A percentile compares a stretch with the other conserved stretches of the same genome.
These are phyloP conservation scores for Termitomyces sp. DNA, from an alignment of 768 basidiomycete species.

Conservation along the genomic window DNA sequence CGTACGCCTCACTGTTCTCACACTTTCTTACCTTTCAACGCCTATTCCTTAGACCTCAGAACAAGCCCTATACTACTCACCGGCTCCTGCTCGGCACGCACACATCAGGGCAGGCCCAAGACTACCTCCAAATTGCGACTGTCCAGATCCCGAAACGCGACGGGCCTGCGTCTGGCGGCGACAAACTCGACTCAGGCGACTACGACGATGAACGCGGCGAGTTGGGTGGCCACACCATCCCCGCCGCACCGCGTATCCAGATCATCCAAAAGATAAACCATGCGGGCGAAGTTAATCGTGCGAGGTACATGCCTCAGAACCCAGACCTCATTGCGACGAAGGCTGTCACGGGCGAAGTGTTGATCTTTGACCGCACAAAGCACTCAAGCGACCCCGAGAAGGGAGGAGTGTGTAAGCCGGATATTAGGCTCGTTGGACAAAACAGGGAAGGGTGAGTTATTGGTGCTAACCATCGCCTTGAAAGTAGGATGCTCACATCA, in stretches of 20 bases:
- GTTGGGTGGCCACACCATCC: constrained; percentile 87
- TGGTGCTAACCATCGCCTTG: neutral
- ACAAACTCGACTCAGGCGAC: constrained; percentile 72
- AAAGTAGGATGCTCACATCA: neutral
- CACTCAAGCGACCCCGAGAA: constrained; percentile 91
- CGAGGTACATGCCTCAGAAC: constrained; percentile 99
- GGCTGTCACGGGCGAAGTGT: constrained; percentile 83
- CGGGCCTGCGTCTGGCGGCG: constrained; percentile 54
- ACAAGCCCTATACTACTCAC: constrained; percentile 94
- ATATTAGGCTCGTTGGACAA: constrained; percentile 89
- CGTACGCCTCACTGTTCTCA: constrained; percentile 45
- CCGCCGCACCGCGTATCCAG: constrained; percentile 81
- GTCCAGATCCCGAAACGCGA: constrained; percentile 89
- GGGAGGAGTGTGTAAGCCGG: constrained; percentile 81
- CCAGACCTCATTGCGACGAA: constrained; percentile 97
- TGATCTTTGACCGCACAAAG: constrained; percentile 96
- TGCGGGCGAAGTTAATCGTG: constrained; percentile 91
- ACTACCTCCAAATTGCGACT: constrained; percentile 93
- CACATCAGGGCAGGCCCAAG: constrained; percentile 91
- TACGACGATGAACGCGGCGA: constrained; percentile 95
- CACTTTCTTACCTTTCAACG: neutral
- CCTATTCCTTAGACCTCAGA: constrained; percentile 58
- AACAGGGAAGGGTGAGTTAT: constrained; percentile 82
- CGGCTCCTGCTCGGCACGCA: constrained; percentile 95
- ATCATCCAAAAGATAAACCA: constrained; percentile 96